phyloP scores from a whole-genome alignment of 495 filamentous ascomycete genomes.

The Penicillium mononematosum region DNA sequence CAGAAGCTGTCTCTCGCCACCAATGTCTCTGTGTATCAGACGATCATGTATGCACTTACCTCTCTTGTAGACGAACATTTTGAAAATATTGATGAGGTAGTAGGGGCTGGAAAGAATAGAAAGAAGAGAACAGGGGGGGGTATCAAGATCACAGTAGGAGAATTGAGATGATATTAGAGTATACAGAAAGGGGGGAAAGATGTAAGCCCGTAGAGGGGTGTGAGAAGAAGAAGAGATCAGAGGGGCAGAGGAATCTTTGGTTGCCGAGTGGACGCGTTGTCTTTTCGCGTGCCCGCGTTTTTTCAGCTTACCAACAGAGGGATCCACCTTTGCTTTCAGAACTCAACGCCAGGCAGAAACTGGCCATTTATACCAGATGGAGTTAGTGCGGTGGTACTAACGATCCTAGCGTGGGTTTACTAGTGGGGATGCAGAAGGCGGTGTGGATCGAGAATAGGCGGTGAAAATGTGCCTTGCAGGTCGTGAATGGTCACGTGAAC shows the following conservation, averaged over 20 bases:
- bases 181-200: background rate
- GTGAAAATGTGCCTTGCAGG: conserved; percentile 1
- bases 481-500: conserved; percentile 26
- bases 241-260: conserved; percentile 27
- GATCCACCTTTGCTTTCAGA: conserved; percentile 1
- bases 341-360: conserved; percentile 2
- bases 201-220: conserved; percentile 19
- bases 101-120: conserved; percentile 13
- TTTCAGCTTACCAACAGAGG: conserved; percentile 12
- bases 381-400: background rate
- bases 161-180: conserved; percentile 4
- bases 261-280: conserved; percentile 15
- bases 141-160: conserved; percentile 13
- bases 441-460: background rate
- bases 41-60: conserved; percentile 45
- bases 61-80: conserved; percentile 71
- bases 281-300: conserved; percentile 16
- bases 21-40: background rate
- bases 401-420: background rate
- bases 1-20: conserved; percentile 11
- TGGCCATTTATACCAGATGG: background rate
- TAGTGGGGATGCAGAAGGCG: background rate
- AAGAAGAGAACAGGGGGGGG: conserved; percentile 14
- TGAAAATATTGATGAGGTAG: conserved; percentile 20
- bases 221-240: conserved; percentile 20